Base-by-base conservation (phyloP, 192 early-diverging fungal genomes). In the Coemansia asiatica region DNA sequence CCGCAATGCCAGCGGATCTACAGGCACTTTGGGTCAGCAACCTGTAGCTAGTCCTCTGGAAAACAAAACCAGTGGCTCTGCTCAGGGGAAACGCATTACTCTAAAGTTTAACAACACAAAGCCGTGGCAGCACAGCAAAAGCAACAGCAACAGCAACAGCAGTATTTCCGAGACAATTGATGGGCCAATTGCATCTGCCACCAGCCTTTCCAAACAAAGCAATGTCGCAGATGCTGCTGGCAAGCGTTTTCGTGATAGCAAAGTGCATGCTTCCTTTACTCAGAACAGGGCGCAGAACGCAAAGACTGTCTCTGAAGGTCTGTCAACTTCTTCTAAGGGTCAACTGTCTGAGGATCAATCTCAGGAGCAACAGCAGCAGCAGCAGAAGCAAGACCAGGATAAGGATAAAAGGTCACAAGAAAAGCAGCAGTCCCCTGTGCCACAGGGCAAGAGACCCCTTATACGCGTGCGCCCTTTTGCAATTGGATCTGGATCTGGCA, bases 391-490 rank as follows among this genome's bases (percentile, higher is more conserved):
- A 16, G 40, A 12, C 2, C 40, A 9, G 40, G 40, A 44, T 2
- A 5, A 9, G 40, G 40, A 12, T 12, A 44, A 9, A 12, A 44
- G 15, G 35, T 4, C 4, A 10, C 35, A 4, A 36, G 10, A 4
- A 10, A 4, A 4, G 40, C 40, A 44, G 40, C 40, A 9, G 15
- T 44, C 40, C 15, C 15, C 50, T 23, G 50, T 22, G 50, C 4
- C 50, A 22, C 50, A 51, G 25, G 55, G 18, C 18, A 75, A 63
- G 36, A 55, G 78, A 4, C 69, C 72, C 4, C 61, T 60, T 7
- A 68, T 81, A 26, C 78, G 64, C 12, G 36, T 81, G 35, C 67
- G 51, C 47, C 69, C 78, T 10, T 81, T 74, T 48, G 53, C 44
- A 28, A 29, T 2, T 13, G 23, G 12, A 2, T 19, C 31, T 22